Base-by-base conservation (phyloP, 495 filamentous ascomycete genomes). In the Xylaria nigripes region DNA sequence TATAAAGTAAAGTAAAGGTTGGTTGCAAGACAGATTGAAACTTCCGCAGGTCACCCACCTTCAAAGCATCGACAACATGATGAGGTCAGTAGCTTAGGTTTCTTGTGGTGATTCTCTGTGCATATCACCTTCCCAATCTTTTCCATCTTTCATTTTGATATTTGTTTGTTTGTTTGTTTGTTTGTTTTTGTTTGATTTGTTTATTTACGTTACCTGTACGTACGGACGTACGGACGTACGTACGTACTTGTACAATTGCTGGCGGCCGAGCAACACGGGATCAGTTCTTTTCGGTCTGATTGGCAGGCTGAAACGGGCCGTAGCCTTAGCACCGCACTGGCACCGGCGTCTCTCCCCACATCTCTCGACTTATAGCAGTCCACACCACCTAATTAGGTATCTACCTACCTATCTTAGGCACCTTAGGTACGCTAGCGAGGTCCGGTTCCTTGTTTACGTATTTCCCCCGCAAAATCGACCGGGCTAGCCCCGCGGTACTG, bases 381-480 rank as follows among this genome's bases (percentile, higher is more conserved):
- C 27, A 4, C 27, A 29, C 4, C 27, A 29, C 18, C 36, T n/a
- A 40, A n/a, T n/a, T n/a, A n/a, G n/a, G n/a, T n/a, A n/a, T n/a
- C n/a, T n/a, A n/a, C n/a, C n/a, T n/a, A n/a, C n/a, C n/a, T n/a
- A n/a, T n/a, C n/a, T n/a, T n/a, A n/a, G n/a, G n/a, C n/a, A n/a
- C n/a, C n/a, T n/a, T n/a, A n/a, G n/a, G n/a, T n/a, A n/a, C n/a
- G n/a, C n/a, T n/a, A n/a, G n/a, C n/a, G n/a, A n/a, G n/a, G n/a
- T n/a, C n/a, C n/a, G n/a, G n/a, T n/a, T n/a, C 21, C 38, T 32
- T 13, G 22, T 24, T 25, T n/a, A 9, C 27, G 27, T 29, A 4
- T 29, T 36, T 52, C 15, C 50, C 50, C 50, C 50, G 29, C 50
- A 52, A 52, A 45, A 36, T n/a, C n/a, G 15, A n/a, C 36, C 4